Base-by-base conservation (phyloP, 805 yeast species). In the Pichia ethanolica region DNA sequence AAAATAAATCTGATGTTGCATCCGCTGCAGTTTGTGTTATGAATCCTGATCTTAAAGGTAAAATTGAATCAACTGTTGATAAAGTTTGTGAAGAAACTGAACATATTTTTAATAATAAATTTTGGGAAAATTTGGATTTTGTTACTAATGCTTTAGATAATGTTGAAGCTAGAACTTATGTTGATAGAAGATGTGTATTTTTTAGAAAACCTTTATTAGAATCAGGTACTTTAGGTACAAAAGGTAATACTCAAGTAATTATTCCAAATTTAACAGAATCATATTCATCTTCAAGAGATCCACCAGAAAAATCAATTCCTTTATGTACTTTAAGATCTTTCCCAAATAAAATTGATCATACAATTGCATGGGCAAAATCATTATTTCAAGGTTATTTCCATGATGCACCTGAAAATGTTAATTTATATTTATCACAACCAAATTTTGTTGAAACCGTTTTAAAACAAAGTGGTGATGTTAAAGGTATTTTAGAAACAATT, bases 351-450 rank as follows among this genome's bases (percentile, higher is more conserved):
- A 93, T 93, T 60, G 99, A 93, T 66, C 99, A 93, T 65, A 93
- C 99, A 1, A 93, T 93, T 70, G 98, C 99, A 6, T 93, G 99
- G 99, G 96, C 98, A 13, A 95, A 95, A 71, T 82, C 89, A 20
- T 74, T 89, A 63, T 93, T 93, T 77, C 93, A 86, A 73, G 96
- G 93, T 25, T 89, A 81, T 62, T 93, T 93, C 67, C 74, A 81
- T 36, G 97, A 91, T 53, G 77, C 89, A n/a, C 90, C 96, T 20
- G 96, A 88, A 67, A 89, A 89, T 60, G 98, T 90, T 48, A 93
- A 93, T 67, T 69, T 88, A 63, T 93, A 89, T 69, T 72, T 93
- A 64, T 74, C 90, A 35, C 97, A 93, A 69, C 93, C 97, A 53
- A 84, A 89, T 70, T 93, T 83, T 67, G 91, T 91, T 42, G 97